A percentile compares a stretch with the other conserved stretches of the same genome.
These are phyloP conservation scores for Trichophyton mentagrophytes DNA, from an alignment of 2,329 filamentous ascomycete genomes.

Conservation along the genomic window DNA sequence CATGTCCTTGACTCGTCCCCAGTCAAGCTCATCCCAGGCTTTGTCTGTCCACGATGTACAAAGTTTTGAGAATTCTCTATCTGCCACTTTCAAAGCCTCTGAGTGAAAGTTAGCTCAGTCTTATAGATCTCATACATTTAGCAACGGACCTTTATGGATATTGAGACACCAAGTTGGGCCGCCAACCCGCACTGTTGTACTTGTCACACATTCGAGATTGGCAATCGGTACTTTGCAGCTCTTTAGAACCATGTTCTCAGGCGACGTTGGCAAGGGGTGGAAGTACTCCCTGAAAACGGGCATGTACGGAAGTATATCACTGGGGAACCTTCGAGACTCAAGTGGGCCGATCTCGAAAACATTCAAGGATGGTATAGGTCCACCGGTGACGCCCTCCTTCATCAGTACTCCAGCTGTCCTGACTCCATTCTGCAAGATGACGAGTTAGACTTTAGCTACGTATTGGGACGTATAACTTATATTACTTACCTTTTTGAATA, in stretches of 20 bases:
- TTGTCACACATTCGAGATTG: constrained; percentile 76
- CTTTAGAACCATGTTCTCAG: constrained; percentile 55
- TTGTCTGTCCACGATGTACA: constrained; percentile 61
- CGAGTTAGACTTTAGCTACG: constrained; percentile 13
- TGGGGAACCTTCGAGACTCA: constrained; percentile 57
- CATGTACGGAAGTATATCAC: constrained; percentile 78
- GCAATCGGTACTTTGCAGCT: constrained; percentile 56
- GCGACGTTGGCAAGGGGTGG: constrained; percentile 52
- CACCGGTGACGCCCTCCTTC: constrained; percentile 58
- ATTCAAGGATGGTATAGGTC: constrained; percentile 56
- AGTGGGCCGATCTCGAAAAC: constrained; percentile 64
- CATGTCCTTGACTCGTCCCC: constrained; percentile 69
- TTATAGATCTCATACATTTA: constrained; percentile 4
- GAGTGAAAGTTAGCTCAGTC: constrained; percentile 12
- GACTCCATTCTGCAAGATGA: constrained; percentile 51
- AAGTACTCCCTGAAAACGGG: constrained; percentile 56
- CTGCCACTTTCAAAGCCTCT: constrained; percentile 47
- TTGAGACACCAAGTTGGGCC: constrained; percentile 37
- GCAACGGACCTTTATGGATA: constrained; percentile 36
- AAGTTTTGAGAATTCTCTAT: constrained; percentile 54
- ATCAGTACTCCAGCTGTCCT: constrained; percentile 71
- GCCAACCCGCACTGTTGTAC: constrained; percentile 45
- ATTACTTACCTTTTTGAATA: constrained; percentile 53
- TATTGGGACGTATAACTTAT: background rate
- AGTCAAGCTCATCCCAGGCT: constrained; percentile 74